Percentiles rank a stretch among this genome's conserved stretches.
Conservation (phyloP, 768 basidiomycete genomes). For the Lyophyllum shimeji region DNA sequence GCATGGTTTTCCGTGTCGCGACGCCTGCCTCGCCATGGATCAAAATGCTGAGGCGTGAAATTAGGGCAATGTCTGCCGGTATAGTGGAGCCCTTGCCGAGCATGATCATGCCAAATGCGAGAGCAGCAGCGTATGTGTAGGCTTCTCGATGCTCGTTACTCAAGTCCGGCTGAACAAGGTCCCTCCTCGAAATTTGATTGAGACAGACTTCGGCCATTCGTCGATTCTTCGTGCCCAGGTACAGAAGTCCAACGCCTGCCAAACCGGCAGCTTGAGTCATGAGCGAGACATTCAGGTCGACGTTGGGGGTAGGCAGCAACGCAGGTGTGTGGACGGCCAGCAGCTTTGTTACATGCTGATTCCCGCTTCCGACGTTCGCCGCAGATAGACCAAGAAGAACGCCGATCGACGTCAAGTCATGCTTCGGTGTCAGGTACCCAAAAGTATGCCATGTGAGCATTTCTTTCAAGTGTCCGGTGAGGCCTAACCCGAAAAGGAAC, state of each 20-base stretch:
- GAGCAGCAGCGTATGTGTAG: constrained; percentile 84
- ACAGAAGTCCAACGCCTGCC: constrained; percentile 84
- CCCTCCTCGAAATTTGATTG: constrained; percentile 74
- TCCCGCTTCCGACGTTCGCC: constrained; percentile 82
- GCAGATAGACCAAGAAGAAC: constrained; percentile 92
- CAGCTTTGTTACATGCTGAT: constrained; percentile 87
- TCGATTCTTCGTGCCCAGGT: constrained; percentile 83
- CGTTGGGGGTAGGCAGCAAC: constrained; percentile 79
- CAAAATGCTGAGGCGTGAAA: constrained; percentile 69
- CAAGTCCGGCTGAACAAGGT: constrained; percentile 78
- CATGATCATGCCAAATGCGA: constrained; percentile 97
- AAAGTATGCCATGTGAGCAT: constrained; percentile 97
- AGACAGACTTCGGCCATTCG: constrained; percentile 94
- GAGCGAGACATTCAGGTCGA: constrained; percentile 88
- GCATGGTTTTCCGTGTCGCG: constrained; percentile 30
- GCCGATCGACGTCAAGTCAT: constrained; percentile 93
- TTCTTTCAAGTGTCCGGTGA: constrained; percentile 87
- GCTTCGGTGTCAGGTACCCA: constrained; percentile 92
- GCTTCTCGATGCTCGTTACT: constrained; percentile 90
- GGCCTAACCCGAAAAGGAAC: constrained; percentile 87
- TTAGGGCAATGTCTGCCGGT: constrained; percentile 71
- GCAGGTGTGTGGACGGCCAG: constrained; percentile 93
- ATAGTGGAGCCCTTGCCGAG: constrained; percentile 80
- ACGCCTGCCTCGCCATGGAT: constrained; percentile 70
- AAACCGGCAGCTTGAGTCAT: constrained; percentile 89